phyloP scores from a whole-genome alignment of 306 rosid genomes.

The Cucurbita ficifolia region DNA sequence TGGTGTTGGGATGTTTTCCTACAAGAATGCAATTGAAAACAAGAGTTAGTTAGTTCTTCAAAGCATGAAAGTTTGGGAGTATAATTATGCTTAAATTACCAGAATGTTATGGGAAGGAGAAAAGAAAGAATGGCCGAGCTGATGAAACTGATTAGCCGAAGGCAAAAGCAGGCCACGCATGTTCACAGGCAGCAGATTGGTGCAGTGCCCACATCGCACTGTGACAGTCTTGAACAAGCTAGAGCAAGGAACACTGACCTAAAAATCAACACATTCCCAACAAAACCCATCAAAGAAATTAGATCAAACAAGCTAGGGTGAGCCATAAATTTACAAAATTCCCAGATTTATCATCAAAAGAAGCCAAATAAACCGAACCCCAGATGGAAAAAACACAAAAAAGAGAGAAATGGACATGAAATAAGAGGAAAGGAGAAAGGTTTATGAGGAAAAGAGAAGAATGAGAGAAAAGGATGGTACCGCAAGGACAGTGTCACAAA shows the following conservation, averaged over 20 bases:
- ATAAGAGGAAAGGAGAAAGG: not conserved
- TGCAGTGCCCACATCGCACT: slow-evolving; percentile 97
- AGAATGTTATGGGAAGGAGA: slow-evolving; percentile 58
- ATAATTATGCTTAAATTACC: slow-evolving; percentile 20
- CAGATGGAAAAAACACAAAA: not conserved
- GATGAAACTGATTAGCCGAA: slow-evolving; percentile 68
- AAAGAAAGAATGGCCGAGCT: slow-evolving; percentile 67
- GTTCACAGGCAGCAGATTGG: slow-evolving; percentile 82
- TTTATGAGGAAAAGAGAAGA: not conserved
- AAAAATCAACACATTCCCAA: not conserved
- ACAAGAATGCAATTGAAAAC: too few species aligned
- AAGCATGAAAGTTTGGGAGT: too few species aligned
- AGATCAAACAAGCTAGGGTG: not conserved
- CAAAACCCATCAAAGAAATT: not conserved
- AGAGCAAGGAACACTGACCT: slow-evolving; percentile 92
- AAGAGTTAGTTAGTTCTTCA: too few species aligned
- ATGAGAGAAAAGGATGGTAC: slow-evolving; percentile 17
- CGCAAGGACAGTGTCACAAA: slow-evolving; percentile 94
- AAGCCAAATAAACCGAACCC: not conserved
- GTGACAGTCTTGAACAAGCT: slow-evolving; percentile 94
- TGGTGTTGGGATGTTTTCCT: slow-evolving; percentile 44
- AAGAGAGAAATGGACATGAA: not conserved
- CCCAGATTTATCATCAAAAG: not conserved
- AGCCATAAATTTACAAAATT: not conserved
- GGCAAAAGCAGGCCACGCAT: slow-evolving; percentile 80